phyloP scores from a whole-genome alignment of 108 stramenopile species.

The Mediolabrus comicus region DNA sequence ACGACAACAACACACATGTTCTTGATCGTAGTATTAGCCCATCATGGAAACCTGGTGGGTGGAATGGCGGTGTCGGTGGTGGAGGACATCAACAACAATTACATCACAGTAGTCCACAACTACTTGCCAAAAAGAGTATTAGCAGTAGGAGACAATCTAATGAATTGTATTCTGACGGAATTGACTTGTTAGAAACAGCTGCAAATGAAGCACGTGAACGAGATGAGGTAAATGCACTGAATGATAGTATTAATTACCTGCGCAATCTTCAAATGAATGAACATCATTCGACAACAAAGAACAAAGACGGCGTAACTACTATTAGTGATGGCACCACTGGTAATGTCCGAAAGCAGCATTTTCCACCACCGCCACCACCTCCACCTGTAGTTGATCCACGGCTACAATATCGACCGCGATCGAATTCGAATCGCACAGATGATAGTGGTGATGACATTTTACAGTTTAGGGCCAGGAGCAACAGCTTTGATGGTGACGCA shows the following conservation, averaged over 20 bases:
- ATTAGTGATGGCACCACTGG: not conserved
- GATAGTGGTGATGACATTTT: not conserved
- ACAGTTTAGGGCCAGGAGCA: not conserved
- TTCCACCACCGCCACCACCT: conserved; percentile 5
- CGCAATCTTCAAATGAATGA: conserved; percentile 9
- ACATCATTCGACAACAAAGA: not conserved
- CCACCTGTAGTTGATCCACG: not conserved
- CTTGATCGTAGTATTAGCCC: too few species aligned
- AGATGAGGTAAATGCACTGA: conserved; percentile 17
- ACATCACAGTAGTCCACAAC: not conserved
- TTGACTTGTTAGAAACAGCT: conserved; percentile 18
- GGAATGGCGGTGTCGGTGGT: too few species aligned
- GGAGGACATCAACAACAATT: not conserved
- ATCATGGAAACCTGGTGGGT: too few species aligned
- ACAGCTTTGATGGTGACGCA: not conserved
- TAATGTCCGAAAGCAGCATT: conserved; percentile 2
- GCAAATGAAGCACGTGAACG: conserved; percentile 23
- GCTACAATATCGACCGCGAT: not conserved
- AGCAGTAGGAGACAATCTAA: not conserved
- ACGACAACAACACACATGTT: not conserved
- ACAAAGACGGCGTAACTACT: not conserved
- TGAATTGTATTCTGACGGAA: conserved; percentile 15
- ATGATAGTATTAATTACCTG: conserved; percentile 24
- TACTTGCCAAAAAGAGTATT: not conserved
- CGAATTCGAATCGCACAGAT: not conserved